Evolutionary conservation across 805 yeast genomes (phyloP).

Genomic region (Tetrapisispora nanseiensis): DNA sequence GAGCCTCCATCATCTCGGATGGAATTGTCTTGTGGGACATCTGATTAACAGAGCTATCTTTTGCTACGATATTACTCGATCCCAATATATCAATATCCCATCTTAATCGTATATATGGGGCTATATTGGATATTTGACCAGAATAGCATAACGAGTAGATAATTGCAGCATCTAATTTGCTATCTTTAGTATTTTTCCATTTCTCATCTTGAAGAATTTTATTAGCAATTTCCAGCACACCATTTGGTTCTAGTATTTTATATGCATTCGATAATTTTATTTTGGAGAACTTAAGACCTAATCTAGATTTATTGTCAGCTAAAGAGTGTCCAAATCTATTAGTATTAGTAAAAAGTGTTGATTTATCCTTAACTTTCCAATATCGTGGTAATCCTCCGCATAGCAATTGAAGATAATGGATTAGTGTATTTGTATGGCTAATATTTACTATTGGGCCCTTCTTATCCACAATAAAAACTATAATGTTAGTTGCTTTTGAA

Average conservation of each 20-base stretch:
- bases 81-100: constrained; percentile 2
- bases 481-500: constrained; percentile 16
- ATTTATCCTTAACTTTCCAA: constrained; percentile 5
- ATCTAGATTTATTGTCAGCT: neutral
- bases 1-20: constrained; percentile 14
- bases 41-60: neutral
- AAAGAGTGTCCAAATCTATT: neutral
- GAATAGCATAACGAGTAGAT: constrained; percentile 20
- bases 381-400: constrained; percentile 21
- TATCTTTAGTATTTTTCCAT: constrained; percentile 3
- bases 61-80: neutral
- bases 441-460: constrained; percentile 5
- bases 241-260: constrained; percentile 7
- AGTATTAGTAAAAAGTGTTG: neutral
- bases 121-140: constrained; percentile 7
- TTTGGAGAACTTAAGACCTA: neutral
- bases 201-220: constrained; percentile 6
- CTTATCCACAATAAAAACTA: constrained; percentile 11
- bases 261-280: neutral
- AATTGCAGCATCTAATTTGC: constrained; percentile 15
- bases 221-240: constrained; percentile 11
- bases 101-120: neutral
- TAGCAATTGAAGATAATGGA: constrained; percentile 16
- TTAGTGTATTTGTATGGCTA: constrained; percentile 12
- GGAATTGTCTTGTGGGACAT: constrained; percentile 9